Percentiles rank a stretch among this genome's conserved stretches.
These are phyloP conservation scores for Ganoderma lucidum DNA, from an alignment of 1,284 basidiomycete genomes.

Conservation along the genomic window DNA sequence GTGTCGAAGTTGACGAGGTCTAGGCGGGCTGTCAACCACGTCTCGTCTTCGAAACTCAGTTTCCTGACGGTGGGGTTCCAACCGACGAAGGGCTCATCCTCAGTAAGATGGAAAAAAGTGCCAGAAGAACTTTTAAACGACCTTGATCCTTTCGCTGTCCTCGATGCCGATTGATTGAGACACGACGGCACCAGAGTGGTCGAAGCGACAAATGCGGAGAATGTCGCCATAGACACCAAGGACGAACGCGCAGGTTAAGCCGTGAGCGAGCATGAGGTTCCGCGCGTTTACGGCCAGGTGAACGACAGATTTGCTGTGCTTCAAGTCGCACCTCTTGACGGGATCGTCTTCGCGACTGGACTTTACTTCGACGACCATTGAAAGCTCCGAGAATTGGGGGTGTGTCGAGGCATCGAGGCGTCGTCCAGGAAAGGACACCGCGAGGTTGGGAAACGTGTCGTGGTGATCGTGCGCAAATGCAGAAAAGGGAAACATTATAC, in stretches of 20 bases:
- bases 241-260: constrained; percentile 14
- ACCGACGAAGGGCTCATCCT: constrained; percentile 6
- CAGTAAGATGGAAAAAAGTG: constrained; percentile 3
- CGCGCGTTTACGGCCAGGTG: constrained; percentile 24
- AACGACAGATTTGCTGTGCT: not conserved
- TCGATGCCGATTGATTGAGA: not conserved
- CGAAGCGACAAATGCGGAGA: constrained; percentile 15
- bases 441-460: not conserved
- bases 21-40: constrained; percentile 3
- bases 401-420: not conserved
- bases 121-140: constrained; percentile 22
- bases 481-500: constrained; percentile 2
- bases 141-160: not conserved
- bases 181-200: constrained; percentile 15
- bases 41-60: not conserved
- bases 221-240: constrained; percentile 20
- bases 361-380: constrained; percentile 1
- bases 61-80: constrained; percentile 4
- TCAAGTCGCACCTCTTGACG: not conserved
- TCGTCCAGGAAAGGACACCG: constrained; percentile 6
- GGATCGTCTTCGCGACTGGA: not conserved
- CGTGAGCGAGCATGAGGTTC: constrained; percentile 23
- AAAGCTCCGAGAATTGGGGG: not conserved
- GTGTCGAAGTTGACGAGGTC: not conserved
- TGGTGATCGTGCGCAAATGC: not conserved